These are phyloP conservation scores for Diaporthe ampelina DNA, from an alignment of 2,329 filamentous ascomycete species.

Conservation along the genomic window DNA sequence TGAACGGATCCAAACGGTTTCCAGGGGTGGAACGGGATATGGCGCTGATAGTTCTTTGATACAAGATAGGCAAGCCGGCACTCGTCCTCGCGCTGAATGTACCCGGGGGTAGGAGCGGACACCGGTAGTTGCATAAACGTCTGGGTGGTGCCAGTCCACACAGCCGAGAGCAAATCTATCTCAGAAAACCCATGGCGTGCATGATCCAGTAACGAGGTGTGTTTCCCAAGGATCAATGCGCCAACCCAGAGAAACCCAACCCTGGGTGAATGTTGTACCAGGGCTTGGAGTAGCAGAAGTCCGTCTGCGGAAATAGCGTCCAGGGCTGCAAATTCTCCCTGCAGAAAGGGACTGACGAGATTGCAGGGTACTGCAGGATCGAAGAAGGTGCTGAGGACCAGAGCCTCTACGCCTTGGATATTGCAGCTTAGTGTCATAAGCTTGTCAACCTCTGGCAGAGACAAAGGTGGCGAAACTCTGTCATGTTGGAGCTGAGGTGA, in stretches of 20 bases:
- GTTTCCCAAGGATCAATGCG: not conserved
- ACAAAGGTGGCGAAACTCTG: not conserved
- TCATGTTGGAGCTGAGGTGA: not conserved
- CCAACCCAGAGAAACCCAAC: conserved; percentile 10
- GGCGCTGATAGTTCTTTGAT: conserved; percentile 6
- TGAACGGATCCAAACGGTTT: not conserved
- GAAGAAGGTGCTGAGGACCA: conserved; percentile 7
- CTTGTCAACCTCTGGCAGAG: conserved; percentile 15
- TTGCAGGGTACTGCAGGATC: conserved; percentile 9
- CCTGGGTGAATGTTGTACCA: not conserved
- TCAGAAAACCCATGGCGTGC: not conserved
- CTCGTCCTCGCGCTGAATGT: conserved; percentile 20
- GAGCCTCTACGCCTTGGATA: not conserved
- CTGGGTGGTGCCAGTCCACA: conserved; percentile 4
- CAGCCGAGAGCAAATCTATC: conserved; percentile 8
- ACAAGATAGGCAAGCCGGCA: conserved; percentile 16
- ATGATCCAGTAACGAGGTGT: not conserved
- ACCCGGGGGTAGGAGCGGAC: not conserved
- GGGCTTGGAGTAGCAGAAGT: not conserved
- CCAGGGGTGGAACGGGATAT: not conserved
- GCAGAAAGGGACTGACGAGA: conserved; percentile 3
- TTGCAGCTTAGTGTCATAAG: conserved; percentile 15
- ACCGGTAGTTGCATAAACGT: conserved; percentile 29
- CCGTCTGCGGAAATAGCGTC: not conserved
- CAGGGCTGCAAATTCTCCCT: conserved; percentile 22